Conservation (phyloP, 1,139 yeast species). For the Magnusiomyces tetraspermus region DNA sequence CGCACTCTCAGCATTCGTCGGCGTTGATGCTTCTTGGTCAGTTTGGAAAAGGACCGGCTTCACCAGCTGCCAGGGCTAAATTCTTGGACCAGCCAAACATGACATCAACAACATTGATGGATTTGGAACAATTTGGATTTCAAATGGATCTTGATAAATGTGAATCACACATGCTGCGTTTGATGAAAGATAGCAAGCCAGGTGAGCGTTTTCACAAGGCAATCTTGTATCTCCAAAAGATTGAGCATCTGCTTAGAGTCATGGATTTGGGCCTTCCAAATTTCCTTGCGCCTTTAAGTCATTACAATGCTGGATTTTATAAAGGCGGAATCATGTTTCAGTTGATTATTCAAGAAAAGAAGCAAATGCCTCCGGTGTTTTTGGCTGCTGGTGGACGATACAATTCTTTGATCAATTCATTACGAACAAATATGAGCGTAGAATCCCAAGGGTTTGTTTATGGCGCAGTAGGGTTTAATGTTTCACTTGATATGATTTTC, state of each 20-base stretch:
- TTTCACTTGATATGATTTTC: constrained; percentile 55
- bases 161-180: constrained; percentile 48
- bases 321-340: constrained; percentile 81
- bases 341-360: constrained; percentile 51
- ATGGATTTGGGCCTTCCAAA: constrained; percentile 49
- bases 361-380: constrained; percentile 25
- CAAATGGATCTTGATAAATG: constrained; percentile 58
- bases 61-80: constrained; percentile 55
- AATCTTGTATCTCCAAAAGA: constrained; percentile 42
- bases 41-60: constrained; percentile 58
- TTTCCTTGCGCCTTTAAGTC: constrained; percentile 62
- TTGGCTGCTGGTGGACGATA: constrained; percentile 86
- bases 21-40: constrained; percentile 68
- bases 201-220: constrained; percentile 54
- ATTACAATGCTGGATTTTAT: constrained; percentile 72
- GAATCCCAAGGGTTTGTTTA: constrained; percentile 36
- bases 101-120: constrained; percentile 73
- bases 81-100: constrained; percentile 64
- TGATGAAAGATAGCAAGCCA: constrained; percentile 69
- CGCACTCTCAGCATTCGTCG: constrained; percentile 55
- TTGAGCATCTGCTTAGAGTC: neutral
- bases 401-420: constrained; percentile 41
- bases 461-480: constrained; percentile 76
- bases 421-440: constrained; percentile 33
- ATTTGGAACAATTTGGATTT: constrained; percentile 71